These are phyloP conservation scores for Hypoxylon fuscum DNA, from an alignment of 495 filamentous ascomycete species.

Conservation along the genomic window DNA sequence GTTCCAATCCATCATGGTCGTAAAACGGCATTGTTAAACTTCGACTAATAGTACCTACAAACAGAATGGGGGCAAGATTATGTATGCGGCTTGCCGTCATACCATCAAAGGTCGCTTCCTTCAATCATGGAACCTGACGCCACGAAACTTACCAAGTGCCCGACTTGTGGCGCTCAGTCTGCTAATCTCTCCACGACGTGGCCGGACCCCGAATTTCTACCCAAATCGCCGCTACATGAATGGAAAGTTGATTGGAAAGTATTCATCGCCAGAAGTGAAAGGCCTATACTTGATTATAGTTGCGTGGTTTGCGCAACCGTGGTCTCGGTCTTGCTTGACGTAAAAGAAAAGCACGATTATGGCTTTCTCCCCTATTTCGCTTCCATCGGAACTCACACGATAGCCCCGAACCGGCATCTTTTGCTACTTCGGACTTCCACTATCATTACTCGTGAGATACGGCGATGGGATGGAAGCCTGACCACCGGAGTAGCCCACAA, in stretches of 20 bases:
- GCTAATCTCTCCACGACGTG: neutral
- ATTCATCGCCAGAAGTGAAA: neutral
- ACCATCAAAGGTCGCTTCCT: neutral
- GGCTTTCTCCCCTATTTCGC: neutral
- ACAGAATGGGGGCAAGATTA: no score
- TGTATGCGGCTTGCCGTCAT: no score
- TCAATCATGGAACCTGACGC: neutral
- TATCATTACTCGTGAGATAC: no score
- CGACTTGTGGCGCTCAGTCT: neutral
- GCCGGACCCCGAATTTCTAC: neutral
- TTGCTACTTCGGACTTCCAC: neutral
- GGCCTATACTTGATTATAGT: neutral
- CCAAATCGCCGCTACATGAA: neutral
- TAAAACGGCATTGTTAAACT: no score
- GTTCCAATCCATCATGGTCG: neutral
- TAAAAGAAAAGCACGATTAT: neutral
- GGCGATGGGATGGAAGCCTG: no score
- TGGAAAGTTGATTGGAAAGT: neutral
- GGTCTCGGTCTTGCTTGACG: neutral
- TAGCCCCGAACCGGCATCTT: neutral
- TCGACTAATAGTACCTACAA: no score
- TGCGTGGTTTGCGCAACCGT: slow-evolving; percentile 9
- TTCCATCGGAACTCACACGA: neutral
- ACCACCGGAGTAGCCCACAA: no score
- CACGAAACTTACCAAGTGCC: neutral